phyloP scores from a whole-genome alignment of 140 eudicot species.

The Stevia rebaudiana region DNA sequence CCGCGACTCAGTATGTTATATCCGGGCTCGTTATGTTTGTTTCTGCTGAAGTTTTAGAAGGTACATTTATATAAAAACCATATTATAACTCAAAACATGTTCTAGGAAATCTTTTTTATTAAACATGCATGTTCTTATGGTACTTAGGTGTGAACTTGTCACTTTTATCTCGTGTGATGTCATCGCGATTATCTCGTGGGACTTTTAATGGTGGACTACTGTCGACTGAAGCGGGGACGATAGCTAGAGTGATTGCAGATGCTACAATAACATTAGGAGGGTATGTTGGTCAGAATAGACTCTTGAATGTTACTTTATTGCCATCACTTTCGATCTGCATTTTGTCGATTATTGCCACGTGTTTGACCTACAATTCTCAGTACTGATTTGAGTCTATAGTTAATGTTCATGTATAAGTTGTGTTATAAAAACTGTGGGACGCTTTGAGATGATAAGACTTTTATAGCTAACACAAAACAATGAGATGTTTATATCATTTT shows the following conservation, averaged over 20 bases:
- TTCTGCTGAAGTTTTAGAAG: slow-evolving; percentile 89
- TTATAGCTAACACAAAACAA: neutral
- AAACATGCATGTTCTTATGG: neutral
- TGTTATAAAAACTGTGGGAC: neutral
- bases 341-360: slow-evolving; percentile 60
- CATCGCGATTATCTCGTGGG: slow-evolving; percentile 86
- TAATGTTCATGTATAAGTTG: neutral
- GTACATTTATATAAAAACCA: slow-evolving; percentile 26
- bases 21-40: slow-evolving; percentile 82
- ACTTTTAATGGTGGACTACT: slow-evolving; percentile 85
- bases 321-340: slow-evolving; percentile 76
- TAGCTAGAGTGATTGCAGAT: slow-evolving; percentile 93
- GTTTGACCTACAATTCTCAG: slow-evolving; percentile 80
- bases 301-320: slow-evolving; percentile 66
- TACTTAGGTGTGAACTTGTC: slow-evolving; percentile 72
- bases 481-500: neutral
- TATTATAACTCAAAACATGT: neutral
- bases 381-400: slow-evolving; percentile 33
- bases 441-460: neutral
- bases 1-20: slow-evolving; percentile 68
- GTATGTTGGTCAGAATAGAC: slow-evolving; percentile 59
- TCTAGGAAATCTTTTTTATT: neutral
- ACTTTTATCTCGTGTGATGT: slow-evolving; percentile 92
- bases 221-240: slow-evolving; percentile 94
- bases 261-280: slow-evolving; percentile 84